These are phyloP conservation scores for Colletotrichum brevisporum DNA, from an alignment of 2,329 filamentous ascomycete species.

Conservation along the genomic window DNA sequence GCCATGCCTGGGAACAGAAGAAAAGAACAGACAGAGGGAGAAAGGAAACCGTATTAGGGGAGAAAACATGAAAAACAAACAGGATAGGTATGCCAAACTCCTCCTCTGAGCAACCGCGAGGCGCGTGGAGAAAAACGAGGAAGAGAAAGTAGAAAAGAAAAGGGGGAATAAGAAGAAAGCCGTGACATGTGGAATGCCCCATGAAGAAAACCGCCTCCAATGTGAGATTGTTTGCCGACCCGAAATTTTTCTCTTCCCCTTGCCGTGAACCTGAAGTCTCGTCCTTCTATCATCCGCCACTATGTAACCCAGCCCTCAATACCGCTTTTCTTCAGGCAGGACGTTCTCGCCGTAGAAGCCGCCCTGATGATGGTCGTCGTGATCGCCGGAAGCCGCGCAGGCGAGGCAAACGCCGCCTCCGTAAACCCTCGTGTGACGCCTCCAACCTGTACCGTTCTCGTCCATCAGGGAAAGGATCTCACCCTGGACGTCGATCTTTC, in stretches of 20 bases:
- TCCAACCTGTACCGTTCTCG: conserved; percentile 65
- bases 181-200: conserved; percentile 17
- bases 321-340: conserved; percentile 65
- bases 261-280: conserved; percentile 16
- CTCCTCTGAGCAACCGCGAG: not conserved
- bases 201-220: conserved; percentile 5
- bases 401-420: conserved; percentile 71
- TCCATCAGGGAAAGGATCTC: conserved; percentile 66
- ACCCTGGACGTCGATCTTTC: conserved; percentile 61
- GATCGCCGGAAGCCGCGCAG: conserved; percentile 62
- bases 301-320: conserved; percentile 17
- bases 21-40: no score
- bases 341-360: conserved; percentile 70
- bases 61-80: no score
- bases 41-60: no score
- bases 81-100: no score
- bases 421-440: conserved; percentile 71
- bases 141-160: not conserved
- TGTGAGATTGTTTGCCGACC: conserved; percentile 8
- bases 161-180: not conserved
- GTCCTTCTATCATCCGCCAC: conserved; percentile 14
- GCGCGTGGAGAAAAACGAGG: not conserved
- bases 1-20: no score
- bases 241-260: conserved; percentile 8
- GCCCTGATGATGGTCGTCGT: conserved; percentile 57